These are phyloP conservation scores for Leccinum uliginosum DNA, from an alignment of 768 basidiomycete species.

Conservation along the genomic window DNA sequence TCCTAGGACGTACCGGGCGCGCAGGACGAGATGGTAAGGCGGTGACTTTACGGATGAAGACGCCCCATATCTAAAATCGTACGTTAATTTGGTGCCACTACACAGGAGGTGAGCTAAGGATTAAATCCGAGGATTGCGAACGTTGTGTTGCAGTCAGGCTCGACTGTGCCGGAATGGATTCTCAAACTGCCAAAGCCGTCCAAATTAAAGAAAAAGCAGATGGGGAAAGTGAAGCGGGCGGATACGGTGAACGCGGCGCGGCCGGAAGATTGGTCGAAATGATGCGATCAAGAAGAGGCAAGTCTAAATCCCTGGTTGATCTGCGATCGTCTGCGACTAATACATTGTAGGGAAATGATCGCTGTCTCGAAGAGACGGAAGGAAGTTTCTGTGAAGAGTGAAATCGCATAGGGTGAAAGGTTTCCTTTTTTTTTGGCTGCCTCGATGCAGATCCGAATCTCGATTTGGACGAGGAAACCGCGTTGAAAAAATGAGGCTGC, in stretches of 20 bases:
- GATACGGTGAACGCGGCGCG: slow-evolving; percentile 71
- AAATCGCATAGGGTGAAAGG: slow-evolving; percentile 3
- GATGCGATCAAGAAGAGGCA: slow-evolving; percentile 75
- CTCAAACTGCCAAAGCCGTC: slow-evolving; percentile 90
- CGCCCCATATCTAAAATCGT: slow-evolving; percentile 88
- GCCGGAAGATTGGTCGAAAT: slow-evolving; percentile 57
- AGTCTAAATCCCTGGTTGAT: slow-evolving; percentile 4
- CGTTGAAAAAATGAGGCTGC: slow-evolving; percentile 31
- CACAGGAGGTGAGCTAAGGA: slow-evolving; percentile 7
- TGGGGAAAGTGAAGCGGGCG: slow-evolving; percentile 81
- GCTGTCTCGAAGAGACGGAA: slow-evolving; percentile 67
- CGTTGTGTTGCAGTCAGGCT: slow-evolving; percentile 91
- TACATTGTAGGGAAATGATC: slow-evolving; percentile 65
- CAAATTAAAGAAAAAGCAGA: slow-evolving; percentile 78
- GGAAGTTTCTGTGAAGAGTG: slow-evolving; percentile 7
- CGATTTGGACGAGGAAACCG: slow-evolving; percentile 25
- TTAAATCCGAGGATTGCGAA: slow-evolving; percentile 73
- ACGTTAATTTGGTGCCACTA: slow-evolving; percentile 22
- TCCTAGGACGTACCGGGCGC: slow-evolving; percentile 84
- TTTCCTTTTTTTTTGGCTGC: slow-evolving; percentile 12
- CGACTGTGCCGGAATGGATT: slow-evolving; percentile 91
- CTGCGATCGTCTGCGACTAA: neutral
- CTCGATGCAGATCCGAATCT: slow-evolving; percentile 26
- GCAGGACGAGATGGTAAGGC: slow-evolving; percentile 92
- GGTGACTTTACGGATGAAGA: slow-evolving; percentile 93